Evolutionary conservation across 164 flowering plant genomes (phyloP).

Genomic region (Stephania yunnanensis): DNA sequence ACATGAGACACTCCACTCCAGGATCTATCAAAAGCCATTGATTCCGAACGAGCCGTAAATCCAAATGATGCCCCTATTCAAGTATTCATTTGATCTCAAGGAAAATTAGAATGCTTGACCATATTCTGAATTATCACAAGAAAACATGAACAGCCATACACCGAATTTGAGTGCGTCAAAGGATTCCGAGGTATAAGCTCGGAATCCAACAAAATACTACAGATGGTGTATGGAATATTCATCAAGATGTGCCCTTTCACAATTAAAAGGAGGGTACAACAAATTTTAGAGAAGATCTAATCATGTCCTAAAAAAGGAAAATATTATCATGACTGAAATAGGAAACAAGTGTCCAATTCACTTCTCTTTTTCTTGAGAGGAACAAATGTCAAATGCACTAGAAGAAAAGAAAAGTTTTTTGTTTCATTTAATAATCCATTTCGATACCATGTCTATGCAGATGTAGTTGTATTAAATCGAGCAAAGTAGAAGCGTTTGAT

Average conservation of each 20-base stretch:
- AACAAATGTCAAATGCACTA: background rate
- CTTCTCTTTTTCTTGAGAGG: background rate
- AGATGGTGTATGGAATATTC: background rate
- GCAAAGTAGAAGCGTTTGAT: no score
- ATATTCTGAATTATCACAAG: constrained; percentile 1
- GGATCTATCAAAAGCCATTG: constrained; percentile 98
- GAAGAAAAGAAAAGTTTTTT: background rate
- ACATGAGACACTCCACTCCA: constrained; percentile 82
- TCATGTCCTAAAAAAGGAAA: background rate
- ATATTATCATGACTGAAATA: background rate
- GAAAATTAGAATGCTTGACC: constrained; percentile 7
- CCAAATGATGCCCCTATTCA: constrained; percentile 94
- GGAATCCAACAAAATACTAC: background rate
- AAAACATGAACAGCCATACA: background rate
- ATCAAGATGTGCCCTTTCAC: no score
- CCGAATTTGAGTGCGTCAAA: background rate
- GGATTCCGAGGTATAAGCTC: background rate
- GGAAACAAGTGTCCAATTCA: background rate
- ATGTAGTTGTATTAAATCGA: background rate
- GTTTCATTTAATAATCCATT: background rate
- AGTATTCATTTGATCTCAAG: constrained; percentile 3
- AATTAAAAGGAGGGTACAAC: no score
- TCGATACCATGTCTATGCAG: background rate
- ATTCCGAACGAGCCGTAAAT: constrained; percentile 92
- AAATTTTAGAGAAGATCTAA: background rate